Base-by-base conservation (phyloP, 768 basidiomycete species). In the Tephrocybe sp. region DNA sequence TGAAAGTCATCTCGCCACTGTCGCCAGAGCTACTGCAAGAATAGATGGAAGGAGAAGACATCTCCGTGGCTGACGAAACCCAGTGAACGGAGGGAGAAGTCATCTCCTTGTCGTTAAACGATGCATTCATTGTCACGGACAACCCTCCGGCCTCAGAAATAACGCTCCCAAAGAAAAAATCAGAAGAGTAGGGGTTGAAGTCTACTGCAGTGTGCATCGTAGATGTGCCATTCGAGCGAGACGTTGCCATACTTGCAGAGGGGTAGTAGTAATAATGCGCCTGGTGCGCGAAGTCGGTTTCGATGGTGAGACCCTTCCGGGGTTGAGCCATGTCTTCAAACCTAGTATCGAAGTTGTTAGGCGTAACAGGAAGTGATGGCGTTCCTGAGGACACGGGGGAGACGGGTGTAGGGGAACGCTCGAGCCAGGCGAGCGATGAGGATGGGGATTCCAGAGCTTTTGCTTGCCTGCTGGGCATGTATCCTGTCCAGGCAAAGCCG, bases 171-270 rank as follows among this genome's bases (percentile, higher is more conserved):
- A 82, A 66, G 58, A 77, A 82, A 56, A 78, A 83, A 48, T 79
- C 77, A 1, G 82, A 82, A 14, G 78, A 75, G 58, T 80, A 82
- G 11, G 77, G 74, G 48, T 79, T 82, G 49, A 79, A 77, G 65
- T 88, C 87, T 42, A 87, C 79, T 34, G 87, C 87, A 16, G 87
- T 89, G 52, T 85, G 85, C 85, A 89, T 87, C 56, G 75, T 73
- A 22, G 85, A 85, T 30, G 84, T 83, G 14, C 72, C 69, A 33
- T 79, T 75, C 12, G 79, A 79, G 52, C 60, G 72, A 38, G 73
- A 76, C 16, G 69, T 69, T 30, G 69, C 64, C 61, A 73, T 69
- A 57, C 70, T 73, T 51, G 68, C 67, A 56, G 70, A 68, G 54
- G 68, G 70, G 56, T 79, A 73, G 56, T 79, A 73, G 63, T 79